Base-by-base conservation (phyloP, 2,329 filamentous ascomycete species). In the Colletotrichum phormii region DNA sequence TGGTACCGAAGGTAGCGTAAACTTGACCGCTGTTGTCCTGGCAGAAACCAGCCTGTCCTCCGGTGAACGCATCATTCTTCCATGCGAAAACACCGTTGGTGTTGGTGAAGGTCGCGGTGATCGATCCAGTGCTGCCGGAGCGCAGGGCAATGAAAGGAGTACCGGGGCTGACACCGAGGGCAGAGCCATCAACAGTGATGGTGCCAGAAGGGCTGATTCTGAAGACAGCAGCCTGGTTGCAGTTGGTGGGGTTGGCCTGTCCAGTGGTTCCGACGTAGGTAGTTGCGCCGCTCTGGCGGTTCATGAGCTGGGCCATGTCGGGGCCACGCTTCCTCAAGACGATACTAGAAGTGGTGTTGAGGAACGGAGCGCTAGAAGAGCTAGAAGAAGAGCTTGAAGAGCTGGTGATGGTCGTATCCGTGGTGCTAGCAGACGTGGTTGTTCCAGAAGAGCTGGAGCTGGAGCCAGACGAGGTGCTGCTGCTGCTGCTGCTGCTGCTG, bases 41-140 rank as follows among this genome's bases (percentile, higher is more conserved):
- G 61, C 71, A 73, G 55, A 73, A 73, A 18, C 60, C 71, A 33
- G 71, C 71, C 31, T 54, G 55, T 18, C 61, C 59, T 18, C 60
- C 33, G 29, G 60, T 65, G 66, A 73, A 73, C 9, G 37, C 18
- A 26, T 42, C 5, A 46, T 73, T 73, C 12, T 37, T 6, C 71
- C 71, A 73, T 42, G 26, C 60, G 46, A 73, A 58, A 33, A 24
- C 37, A 24, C 61, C 60, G 12, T 59, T 59, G 33, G 24, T 24
- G 11, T 29, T 46, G n/a, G 42, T 58, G 61, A 73, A 73, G 7
- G 49, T 55, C 7, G 65, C 65, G 15, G 29, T 37, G 42, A 73
- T 70, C 42, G 26, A 31, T 11, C 66, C 71, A n/a, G 55, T 49
- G 62, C 46, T 46, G 46, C 35, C 55, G 24, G 49, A 15, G n/a